Evolutionary conservation across 1,139 yeast genomes (phyloP).

Genomic region (Geotrichum candidum): DNA sequence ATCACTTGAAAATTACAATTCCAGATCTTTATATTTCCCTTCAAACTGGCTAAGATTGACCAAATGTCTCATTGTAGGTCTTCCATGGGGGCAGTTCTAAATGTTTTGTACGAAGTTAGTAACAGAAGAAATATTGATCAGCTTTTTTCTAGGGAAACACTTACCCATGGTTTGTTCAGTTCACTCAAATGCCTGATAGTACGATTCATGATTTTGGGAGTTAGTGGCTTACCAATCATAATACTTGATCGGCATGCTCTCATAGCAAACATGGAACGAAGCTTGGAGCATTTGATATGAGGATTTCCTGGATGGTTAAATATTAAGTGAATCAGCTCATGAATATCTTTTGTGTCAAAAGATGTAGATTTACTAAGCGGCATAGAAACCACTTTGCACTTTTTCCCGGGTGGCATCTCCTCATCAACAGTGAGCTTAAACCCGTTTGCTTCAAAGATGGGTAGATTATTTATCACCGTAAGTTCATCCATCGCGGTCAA

Average conservation of each 20-base stretch:
- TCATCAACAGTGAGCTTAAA: constrained; percentile 53
- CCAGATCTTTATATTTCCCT: constrained; percentile 2
- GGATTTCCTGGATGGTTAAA: constrained; percentile 36
- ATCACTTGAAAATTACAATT: neutral
- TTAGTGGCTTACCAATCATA: constrained; percentile 81
- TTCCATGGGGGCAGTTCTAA: constrained; percentile 88
- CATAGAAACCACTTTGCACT: constrained; percentile 51
- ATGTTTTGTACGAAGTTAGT: neutral
- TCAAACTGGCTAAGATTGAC: constrained; percentile 41
- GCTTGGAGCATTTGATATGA: constrained; percentile 61
- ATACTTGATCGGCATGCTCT: constrained; percentile 90
- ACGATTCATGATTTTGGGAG: constrained; percentile 51
- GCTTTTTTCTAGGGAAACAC: neutral
- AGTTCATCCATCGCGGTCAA: constrained; percentile 75
- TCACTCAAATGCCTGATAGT: constrained; percentile 63
- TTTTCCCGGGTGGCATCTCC: constrained; percentile 49
- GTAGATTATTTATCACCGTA: constrained; percentile 52
- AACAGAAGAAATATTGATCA: neutral
- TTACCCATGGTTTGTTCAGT: constrained; percentile 81
- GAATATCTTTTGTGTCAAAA: constrained; percentile 60
- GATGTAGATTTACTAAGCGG: constrained; percentile 69
- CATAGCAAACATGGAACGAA: constrained; percentile 82
- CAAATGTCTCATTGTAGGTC: constrained; percentile 93
- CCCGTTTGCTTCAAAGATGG: constrained; percentile 66
- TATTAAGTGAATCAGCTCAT: constrained; percentile 65